Percentiles rank a stretch among this genome's conserved stretches.
phyloP scores from a whole-genome alignment of 441 rosid genomes.

The Populus trichocarpa region DNA sequence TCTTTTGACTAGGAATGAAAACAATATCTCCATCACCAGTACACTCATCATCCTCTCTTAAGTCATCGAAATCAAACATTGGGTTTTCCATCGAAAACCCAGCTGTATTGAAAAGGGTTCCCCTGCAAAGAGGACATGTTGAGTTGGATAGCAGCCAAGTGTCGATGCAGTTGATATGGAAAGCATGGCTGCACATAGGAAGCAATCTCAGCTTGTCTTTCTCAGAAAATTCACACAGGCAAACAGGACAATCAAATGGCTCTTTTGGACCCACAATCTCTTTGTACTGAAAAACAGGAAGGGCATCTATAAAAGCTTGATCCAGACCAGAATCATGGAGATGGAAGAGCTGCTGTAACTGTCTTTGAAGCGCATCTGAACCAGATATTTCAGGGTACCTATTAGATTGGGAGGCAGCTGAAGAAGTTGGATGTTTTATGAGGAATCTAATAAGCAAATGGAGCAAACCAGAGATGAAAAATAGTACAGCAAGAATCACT shows the following conservation, averaged over 20 bases:
- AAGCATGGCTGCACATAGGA: slow-evolving; percentile 69
- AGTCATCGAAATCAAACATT: slow-evolving; percentile 27
- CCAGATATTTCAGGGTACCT: slow-evolving; percentile 38
- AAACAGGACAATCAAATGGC: slow-evolving; percentile 71
- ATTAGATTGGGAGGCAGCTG: slow-evolving; percentile 38
- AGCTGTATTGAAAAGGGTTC: slow-evolving; percentile 37
- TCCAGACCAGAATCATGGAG: slow-evolving; percentile 72
- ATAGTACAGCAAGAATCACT: slow-evolving; percentile 62
- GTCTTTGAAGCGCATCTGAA: slow-evolving; percentile 54
- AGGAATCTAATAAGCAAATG: slow-evolving; percentile 80
- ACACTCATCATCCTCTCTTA: slow-evolving; percentile 31
- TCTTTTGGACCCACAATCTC: slow-evolving; percentile 56
- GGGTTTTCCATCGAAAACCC: slow-evolving; percentile 27
- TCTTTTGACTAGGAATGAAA: slow-evolving; percentile 37
- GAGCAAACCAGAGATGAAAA: slow-evolving; percentile 76
- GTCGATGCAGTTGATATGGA: slow-evolving; percentile 66
- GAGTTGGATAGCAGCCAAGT: slow-evolving; percentile 80
- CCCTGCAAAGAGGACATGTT: slow-evolving; percentile 74
- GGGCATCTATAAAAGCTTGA: slow-evolving; percentile 58
- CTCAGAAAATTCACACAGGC: slow-evolving; percentile 61
- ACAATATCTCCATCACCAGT: slow-evolving; percentile 29
- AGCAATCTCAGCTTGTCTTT: slow-evolving; percentile 66
- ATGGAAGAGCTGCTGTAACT: slow-evolving; percentile 70
- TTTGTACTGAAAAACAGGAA: slow-evolving; percentile 62
- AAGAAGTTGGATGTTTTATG: slow-evolving; percentile 66